Base-by-base conservation (phyloP, 139 green algal species). In the Tetratostichococcus sp. region DNA sequence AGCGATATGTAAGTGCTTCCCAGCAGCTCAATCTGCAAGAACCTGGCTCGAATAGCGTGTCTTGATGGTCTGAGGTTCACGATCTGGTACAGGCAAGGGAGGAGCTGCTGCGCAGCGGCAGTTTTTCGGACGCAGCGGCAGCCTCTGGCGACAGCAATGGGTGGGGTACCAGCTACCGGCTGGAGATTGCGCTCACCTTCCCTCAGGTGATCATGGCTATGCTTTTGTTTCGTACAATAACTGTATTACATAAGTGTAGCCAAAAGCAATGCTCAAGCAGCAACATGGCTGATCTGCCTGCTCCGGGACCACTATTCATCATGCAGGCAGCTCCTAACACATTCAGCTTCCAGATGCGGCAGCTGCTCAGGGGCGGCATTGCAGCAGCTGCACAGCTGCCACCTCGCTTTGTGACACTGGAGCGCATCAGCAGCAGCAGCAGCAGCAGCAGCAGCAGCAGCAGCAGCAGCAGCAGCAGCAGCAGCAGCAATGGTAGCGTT, bases 101-200 rank as follows among this genome's bases (percentile, higher is more conserved):
- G 50, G 50, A 62, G 11, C 50, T 62, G 50, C 50, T 62, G 50
- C 50, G 14, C 14, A 62, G 50, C 26, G 50, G 50, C 50, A 28
- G 50, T 62, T 25, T 62, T 26, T 26, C 50, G 8, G 8, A 8
- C 39, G 39, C 8, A 22, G 39, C 8, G 2, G 39, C 31, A 8
- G 62, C 35, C 2, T 50, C 28, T 25, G 26, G 39, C 8, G 30
- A 26, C n/a, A n/a, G n/a, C 25, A 50, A 65, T 6, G 71, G 77
- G 14, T 26, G 70, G 65, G 62, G 72, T 22, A 8, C 43, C 2
- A n/a, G 11, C 39, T 81, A 77, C 30, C 30, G 57, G 1, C 68
- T 76, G 35, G 30, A 39, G 1, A 43, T 80, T 1, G 4, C 23
- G 5, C 70, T 83, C 26, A 39, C 30, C 26, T 83, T 83, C 75